Base-by-base conservation (phyloP, 2,329 filamentous ascomycete species). In the Stagonosporopsis tanaceti region DNA sequence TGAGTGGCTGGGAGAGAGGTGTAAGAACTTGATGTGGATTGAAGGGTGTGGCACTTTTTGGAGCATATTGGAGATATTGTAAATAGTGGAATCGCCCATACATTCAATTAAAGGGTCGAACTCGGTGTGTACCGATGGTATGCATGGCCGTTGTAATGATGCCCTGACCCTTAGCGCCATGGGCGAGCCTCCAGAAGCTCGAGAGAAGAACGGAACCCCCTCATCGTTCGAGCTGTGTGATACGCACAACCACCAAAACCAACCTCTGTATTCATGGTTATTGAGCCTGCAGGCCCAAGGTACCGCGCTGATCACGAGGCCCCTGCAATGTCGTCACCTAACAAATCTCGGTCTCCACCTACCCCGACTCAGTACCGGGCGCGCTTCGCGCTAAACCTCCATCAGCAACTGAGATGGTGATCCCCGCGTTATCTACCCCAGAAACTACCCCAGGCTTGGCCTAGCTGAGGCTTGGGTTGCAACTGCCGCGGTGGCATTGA, bases 371-470 rank as follows among this genome's bases (percentile, higher is more conserved):
- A 25, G 32, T 25, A 34, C 30, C 32, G 27, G 27, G 34, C 15
- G 27, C 17, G 35, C 4, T 4, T 9, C 5, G 17, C 52, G 35
- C 53, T 56, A 56, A 41, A 6, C 62, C 62, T 40, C 57, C 54
- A 55, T 47, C 32, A 51, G 41, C 48, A 20, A 35, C 47, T 25
- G 45, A 57, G 25, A 14, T 53, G 64, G 32, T 46, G 57, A 62
- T 62, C 62, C 58, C 62, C 63, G 60, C 53, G 38, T 28, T 44
- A 34, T 61, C 42, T 62, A 67, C 66, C 63, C 66, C 66, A 59
- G 65, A 42, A 61, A 65, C 24, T 54, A 48, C 59, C 56, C 62
- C 61, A 54, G 55, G 50, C 60, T 57, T 56, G 47, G 60, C 40
- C 27, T 45, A 53, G 61, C 47, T 32, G 62, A 60, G 56, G 39